Percentiles rank a stretch among this genome's conserved stretches.
Conservation (phyloP, 768 basidiomycete species). For the Mycena rebaudengoi region DNA sequence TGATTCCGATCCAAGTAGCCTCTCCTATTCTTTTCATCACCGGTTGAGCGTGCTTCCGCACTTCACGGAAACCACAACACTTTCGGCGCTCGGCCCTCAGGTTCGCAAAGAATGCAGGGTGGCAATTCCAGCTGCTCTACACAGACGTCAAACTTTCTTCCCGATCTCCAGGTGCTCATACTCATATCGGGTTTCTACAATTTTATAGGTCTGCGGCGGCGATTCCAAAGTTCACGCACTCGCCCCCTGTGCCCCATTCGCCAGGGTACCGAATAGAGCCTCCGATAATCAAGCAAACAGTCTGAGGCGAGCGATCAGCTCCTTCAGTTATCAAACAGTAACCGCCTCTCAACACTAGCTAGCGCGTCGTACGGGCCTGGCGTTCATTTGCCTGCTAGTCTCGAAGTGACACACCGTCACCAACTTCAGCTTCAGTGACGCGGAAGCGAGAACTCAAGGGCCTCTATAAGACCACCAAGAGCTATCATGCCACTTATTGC, state of each 20-base stretch:
- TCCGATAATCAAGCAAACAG: background rate
- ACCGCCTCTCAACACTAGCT: background rate
- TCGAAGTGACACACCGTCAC: slow-evolving; percentile 8
- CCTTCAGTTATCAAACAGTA: background rate
- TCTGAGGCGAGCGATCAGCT: background rate
- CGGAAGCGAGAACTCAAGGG: slow-evolving; percentile 17
- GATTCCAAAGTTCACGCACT: no score
- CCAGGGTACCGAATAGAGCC: background rate
- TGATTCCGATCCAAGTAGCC: no score
- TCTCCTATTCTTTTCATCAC: no score
- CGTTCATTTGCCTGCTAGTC: slow-evolving; percentile 7
- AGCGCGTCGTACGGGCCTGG: background rate
- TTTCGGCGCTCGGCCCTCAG: no score
- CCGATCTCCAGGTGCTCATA: no score
- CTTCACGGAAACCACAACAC: no score
- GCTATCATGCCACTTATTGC: slow-evolving; percentile 11
- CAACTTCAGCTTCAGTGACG: background rate
- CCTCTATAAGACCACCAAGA: slow-evolving; percentile 23
- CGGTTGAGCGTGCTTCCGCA: no score
- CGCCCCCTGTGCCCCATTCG: background rate
- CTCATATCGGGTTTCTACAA: no score
- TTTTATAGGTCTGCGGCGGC: no score
- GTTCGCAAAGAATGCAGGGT: no score
- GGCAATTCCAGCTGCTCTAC: no score
- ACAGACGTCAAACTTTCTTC: no score